Evolutionary conservation across 257 asterid species (phyloP).

Genomic region (Forsythia suspensa): DNA sequence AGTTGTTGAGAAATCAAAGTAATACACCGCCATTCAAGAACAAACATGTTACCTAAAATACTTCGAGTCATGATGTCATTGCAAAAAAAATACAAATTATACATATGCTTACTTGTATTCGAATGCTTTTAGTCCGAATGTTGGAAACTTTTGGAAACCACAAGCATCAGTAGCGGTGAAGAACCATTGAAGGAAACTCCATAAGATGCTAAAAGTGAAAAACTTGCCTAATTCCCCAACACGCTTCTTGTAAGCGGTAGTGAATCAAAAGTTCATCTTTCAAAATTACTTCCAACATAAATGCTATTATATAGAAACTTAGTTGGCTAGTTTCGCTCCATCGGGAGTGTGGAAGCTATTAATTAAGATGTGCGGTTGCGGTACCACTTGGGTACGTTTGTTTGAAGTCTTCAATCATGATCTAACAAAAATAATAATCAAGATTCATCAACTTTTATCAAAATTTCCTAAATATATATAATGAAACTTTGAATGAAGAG

Average conservation of each 20-base stretch:
- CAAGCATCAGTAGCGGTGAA: conserved; percentile 41
- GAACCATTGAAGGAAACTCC: conserved; percentile 59
- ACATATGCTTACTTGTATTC: conserved; percentile 22
- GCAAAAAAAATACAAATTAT: background rate
- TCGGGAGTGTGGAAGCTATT: conserved; percentile 42
- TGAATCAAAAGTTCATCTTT: background rate
- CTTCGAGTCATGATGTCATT: too few relatives aligned
- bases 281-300: background rate
- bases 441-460: too few relatives aligned
- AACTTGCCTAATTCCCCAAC: conserved; percentile 33
- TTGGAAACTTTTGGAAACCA: conserved; percentile 41
- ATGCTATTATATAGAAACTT: background rate
- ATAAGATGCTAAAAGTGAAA: conserved; percentile 47
- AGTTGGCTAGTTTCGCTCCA: conserved; percentile 28
- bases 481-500: too few relatives aligned
- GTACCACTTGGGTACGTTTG: conserved; percentile 31
- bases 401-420: conserved; percentile 47
- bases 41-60: too few relatives aligned
- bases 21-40: conserved; percentile 33
- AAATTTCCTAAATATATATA: too few relatives aligned
- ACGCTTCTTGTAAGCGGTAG: conserved; percentile 32
- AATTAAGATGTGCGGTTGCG: conserved; percentile 44
- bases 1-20: conserved; percentile 47
- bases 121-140: conserved; percentile 44
- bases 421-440: conserved; percentile 21